Evolutionary conservation across 2,329 filamentous ascomycete species (phyloP).

Genomic region (Calcarisporium arbuscula): DNA sequence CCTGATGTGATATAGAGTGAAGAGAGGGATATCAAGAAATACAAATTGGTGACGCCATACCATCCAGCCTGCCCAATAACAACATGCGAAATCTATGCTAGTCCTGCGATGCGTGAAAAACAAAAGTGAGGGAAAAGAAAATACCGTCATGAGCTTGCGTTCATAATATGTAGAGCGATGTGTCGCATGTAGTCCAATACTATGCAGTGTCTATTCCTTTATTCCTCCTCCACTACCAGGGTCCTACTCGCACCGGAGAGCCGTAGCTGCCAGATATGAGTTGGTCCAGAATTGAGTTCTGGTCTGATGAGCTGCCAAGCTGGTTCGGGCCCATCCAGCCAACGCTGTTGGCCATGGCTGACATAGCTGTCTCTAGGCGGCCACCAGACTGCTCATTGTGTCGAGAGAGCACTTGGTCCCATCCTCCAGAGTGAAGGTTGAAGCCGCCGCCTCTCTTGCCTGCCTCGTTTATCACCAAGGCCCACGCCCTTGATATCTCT

Average conservation of each 20-base stretch:
- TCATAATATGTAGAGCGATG: conserved; percentile 23
- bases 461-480: conserved; percentile 82
- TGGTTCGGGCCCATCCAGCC: conserved; percentile 63
- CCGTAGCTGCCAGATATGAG: conserved; percentile 55
- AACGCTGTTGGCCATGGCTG: conserved; percentile 66
- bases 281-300: conserved; percentile 55
- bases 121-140: conserved; percentile 23
- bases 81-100: conserved; percentile 29
- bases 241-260: conserved; percentile 55
- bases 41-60: conserved; percentile 25
- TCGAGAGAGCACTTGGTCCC: conserved; percentile 81
- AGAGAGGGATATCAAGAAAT: conserved; percentile 24
- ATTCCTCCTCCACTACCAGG: conserved; percentile 37
- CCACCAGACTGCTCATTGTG: conserved; percentile 85
- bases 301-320: conserved; percentile 29
- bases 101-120: conserved; percentile 25
- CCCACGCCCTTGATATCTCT: conserved; percentile 91
- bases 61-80: conserved; percentile 21
- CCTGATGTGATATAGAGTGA: conserved; percentile 7
- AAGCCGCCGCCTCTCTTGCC: conserved; percentile 89
- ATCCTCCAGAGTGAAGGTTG: conserved; percentile 79
- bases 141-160: too few relatives aligned
- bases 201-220: background rate
- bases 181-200: conserved; percentile 2
- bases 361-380: conserved; percentile 72